Evolutionary conservation across 768 basidiomycete genomes (phyloP).

Genomic region (Hypholoma sublateritium): DNA sequence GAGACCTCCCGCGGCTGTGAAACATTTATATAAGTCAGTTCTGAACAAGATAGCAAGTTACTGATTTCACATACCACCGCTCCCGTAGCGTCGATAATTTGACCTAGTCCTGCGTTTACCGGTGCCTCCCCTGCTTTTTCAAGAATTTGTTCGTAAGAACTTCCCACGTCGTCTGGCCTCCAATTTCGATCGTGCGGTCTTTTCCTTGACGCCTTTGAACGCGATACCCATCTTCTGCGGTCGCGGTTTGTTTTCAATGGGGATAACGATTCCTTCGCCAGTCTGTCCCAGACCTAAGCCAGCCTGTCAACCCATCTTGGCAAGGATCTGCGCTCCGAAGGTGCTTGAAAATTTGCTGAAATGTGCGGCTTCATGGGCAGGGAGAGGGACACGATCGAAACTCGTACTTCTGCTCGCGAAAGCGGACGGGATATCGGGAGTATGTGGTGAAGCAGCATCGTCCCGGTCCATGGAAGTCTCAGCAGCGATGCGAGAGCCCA

Average conservation of each 20-base stretch:
- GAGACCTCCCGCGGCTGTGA: slow-evolving; percentile 81
- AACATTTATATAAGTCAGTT: slow-evolving; percentile 2
- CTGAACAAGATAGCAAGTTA: slow-evolving; percentile 4
- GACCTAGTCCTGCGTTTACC: slow-evolving; percentile 60
- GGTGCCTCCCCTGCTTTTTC: slow-evolving; percentile 77
- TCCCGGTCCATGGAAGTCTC: neutral
- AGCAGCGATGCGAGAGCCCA: neutral
- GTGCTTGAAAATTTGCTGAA: slow-evolving; percentile 76
- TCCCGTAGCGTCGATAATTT: slow-evolving; percentile 94
- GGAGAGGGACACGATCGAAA: slow-evolving; percentile 62
- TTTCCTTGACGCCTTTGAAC: slow-evolving; percentile 84
- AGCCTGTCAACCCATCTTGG: slow-evolving; percentile 93
- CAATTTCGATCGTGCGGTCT: slow-evolving; percentile 78
- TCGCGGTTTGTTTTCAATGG: slow-evolving; percentile 81
- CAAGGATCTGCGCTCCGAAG: slow-evolving; percentile 87
- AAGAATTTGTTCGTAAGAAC: slow-evolving; percentile 89
- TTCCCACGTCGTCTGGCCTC: slow-evolving; percentile 81
- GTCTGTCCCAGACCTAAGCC: slow-evolving; percentile 75
- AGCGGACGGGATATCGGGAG: slow-evolving; percentile 36
- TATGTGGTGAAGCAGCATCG: slow-evolving; percentile 10
- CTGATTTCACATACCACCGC: slow-evolving; percentile 66
- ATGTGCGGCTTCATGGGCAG: slow-evolving; percentile 70
- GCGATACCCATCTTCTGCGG: slow-evolving; percentile 88
- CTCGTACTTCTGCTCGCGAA: slow-evolving; percentile 35
- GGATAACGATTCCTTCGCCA: slow-evolving; percentile 84